phyloP scores from a whole-genome alignment of 805 yeast genomes.

The Millerozyma miso region DNA sequence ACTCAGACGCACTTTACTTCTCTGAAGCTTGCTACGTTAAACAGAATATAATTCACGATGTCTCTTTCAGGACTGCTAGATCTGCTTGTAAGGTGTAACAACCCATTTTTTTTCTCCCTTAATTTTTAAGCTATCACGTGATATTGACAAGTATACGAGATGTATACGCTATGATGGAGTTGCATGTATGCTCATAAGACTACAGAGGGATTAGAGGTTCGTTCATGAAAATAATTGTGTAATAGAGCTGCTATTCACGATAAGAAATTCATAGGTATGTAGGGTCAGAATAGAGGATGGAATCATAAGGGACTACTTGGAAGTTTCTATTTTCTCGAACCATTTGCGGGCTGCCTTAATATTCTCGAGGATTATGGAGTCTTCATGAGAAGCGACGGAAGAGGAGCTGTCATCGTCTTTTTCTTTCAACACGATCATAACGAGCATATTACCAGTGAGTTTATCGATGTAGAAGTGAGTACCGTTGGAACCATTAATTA shows the following conservation, averaged over 20 bases:
- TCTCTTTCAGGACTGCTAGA: no score
- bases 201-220: no score
- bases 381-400: constrained; percentile 32
- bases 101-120: no score
- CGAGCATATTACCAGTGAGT: constrained; percentile 56
- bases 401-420: constrained; percentile 16
- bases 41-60: no score
- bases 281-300: neutral
- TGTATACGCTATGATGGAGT: no score
- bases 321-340: constrained; percentile 43
- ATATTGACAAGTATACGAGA: neutral
- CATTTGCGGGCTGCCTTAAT: constrained; percentile 53
- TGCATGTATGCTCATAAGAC: no score
- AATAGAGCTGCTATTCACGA: no score
- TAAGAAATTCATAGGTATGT: neutral
- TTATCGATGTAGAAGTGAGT: constrained; percentile 48
- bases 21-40: no score
- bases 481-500: constrained; percentile 57
- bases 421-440: constrained; percentile 54
- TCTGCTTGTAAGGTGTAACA: no score
- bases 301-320: neutral
- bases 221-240: no score
- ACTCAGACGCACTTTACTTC: no score
- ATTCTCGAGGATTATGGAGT: constrained; percentile 50
- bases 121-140: neutral